Evolutionary conservation across 1,284 basidiomycete genomes (phyloP).

Genomic region (Gymnopus androsaceus): DNA sequence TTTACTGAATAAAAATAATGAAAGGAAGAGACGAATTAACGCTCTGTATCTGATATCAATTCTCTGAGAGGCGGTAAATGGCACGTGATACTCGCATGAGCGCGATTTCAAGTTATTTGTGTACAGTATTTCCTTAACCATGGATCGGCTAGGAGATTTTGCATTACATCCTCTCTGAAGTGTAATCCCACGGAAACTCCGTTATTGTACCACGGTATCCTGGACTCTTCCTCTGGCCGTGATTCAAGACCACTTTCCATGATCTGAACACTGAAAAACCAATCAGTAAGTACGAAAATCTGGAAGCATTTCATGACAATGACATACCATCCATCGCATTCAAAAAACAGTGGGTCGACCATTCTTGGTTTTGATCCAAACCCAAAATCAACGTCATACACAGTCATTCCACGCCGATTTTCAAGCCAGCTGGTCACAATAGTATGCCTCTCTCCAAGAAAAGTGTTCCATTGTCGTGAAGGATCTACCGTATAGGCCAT

Average conservation of each 20-base stretch:
- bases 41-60: no score
- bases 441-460: constrained; percentile 37
- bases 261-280: constrained; percentile 29
- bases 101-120: background rate
- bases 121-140: constrained; percentile 25
- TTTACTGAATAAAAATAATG: no score
- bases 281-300: no score
- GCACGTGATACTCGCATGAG: background rate
- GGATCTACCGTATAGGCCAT: constrained; percentile 35
- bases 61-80: background rate
- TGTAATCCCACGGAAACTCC: constrained; percentile 31
- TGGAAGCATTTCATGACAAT: background rate
- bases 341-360: constrained; percentile 39
- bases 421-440: constrained; percentile 44
- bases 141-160: constrained; percentile 30
- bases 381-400: constrained; percentile 42
- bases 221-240: background rate
- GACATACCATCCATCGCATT: constrained; percentile 35
- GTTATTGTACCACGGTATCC: constrained; percentile 28
- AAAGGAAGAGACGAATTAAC: no score
- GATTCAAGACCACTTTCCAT: constrained; percentile 32
- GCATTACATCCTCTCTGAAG: constrained; percentile 31
- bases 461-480: constrained; percentile 40
- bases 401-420: constrained; percentile 24
- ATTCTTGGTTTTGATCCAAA: constrained; percentile 26